Percentiles rank a stretch among this genome's conserved stretches.
Evolutionary conservation across 2,329 filamentous ascomycete species (phyloP).

Genomic region (Colletotrichum eremochloae): DNA sequence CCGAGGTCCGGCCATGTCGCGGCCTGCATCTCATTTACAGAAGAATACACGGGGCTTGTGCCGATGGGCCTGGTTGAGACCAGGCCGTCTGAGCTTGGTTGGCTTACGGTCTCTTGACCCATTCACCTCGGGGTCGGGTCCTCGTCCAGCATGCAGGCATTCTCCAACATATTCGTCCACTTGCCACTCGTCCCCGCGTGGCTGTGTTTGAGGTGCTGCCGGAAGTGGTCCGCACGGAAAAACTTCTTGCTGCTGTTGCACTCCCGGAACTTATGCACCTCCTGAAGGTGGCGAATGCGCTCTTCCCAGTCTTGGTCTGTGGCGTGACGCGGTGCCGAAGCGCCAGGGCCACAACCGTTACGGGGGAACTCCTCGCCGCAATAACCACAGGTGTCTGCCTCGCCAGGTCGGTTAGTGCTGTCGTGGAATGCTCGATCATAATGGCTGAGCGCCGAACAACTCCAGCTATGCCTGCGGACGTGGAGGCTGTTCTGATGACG

Average conservation of each 20-base stretch:
- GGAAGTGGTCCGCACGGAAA: slow-evolving; percentile 96
- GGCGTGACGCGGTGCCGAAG: slow-evolving; percentile 58
- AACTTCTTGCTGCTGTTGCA: slow-evolving; percentile 99
- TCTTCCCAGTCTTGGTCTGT: slow-evolving; percentile 91
- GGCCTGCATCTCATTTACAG: neutral
- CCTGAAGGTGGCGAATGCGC: slow-evolving; percentile 87
- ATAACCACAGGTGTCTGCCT: slow-evolving; percentile 89
- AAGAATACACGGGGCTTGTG: no score
- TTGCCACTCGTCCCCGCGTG: slow-evolving; percentile 96
- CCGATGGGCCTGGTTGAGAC: neutral
- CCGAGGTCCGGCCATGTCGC: neutral
- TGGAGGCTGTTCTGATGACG: slow-evolving; percentile 96
- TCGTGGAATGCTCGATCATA: slow-evolving; percentile 89
- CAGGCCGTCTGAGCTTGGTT: no score
- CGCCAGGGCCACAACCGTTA: slow-evolving; percentile 58
- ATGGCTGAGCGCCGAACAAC: slow-evolving; percentile 85
- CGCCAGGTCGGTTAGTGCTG: slow-evolving; percentile 75
- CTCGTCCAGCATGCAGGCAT: slow-evolving; percentile 93
- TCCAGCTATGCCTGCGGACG: slow-evolving; percentile 94
- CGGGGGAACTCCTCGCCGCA: slow-evolving; percentile 90
- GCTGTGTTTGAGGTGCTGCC: slow-evolving; percentile 97
- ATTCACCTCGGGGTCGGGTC: slow-evolving; percentile 67
- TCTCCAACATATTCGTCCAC: slow-evolving; percentile 98
- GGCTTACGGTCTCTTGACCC: neutral
- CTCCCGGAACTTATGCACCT: slow-evolving; percentile 95